Base-by-base conservation (phyloP, 805 yeast species). In the Kodamaea leandrae region DNA sequence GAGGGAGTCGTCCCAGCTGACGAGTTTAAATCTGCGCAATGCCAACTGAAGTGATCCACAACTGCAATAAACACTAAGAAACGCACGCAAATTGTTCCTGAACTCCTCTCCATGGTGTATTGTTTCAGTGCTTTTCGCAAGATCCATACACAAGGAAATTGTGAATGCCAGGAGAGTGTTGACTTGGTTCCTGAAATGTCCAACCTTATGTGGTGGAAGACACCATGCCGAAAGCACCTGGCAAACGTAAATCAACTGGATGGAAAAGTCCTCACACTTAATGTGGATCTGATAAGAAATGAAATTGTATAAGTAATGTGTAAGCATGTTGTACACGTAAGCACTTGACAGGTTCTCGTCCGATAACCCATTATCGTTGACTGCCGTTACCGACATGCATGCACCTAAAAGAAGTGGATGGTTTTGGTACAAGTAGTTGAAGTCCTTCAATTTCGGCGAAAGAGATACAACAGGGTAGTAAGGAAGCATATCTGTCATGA, bases 181-280 rank as follows among this genome's bases (percentile, higher is more conserved):
- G 55, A 77, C 63, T 50, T 75, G 80, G 51, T 73, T 77, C 44
- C 71, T 74, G 55, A 68, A 77, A 16, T 77, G 73, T 9, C 78
- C 79, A 63, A 74, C 66, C 48, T 65, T 67, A 25, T 66, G 61
- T 5, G 80, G 78, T 1, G 81, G 80, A 3, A 76, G 61, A 37
- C 74, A 70, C 82, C 82, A 77, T 5, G 73, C 49, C 4, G 79
- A 72, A 8, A 76, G 51, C 1, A 73, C 61, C 41, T 74, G 49
- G 45, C 73, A 74, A 1, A 68, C 59, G 39, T 67, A 70, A 16
- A 76, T 67, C 34, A 71, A 50, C 44, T 60, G 64, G 33, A 60
- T 64, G 3, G 72, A 58, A 37, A 76, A 65, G 39, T 66, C 72
- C 17, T 73, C 70, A 6, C 74, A 55, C 34, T 56, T 65, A 12